These are phyloP conservation scores for Crataegus laevigata DNA, from an alignment of 306 rosid species.

Conservation along the genomic window DNA sequence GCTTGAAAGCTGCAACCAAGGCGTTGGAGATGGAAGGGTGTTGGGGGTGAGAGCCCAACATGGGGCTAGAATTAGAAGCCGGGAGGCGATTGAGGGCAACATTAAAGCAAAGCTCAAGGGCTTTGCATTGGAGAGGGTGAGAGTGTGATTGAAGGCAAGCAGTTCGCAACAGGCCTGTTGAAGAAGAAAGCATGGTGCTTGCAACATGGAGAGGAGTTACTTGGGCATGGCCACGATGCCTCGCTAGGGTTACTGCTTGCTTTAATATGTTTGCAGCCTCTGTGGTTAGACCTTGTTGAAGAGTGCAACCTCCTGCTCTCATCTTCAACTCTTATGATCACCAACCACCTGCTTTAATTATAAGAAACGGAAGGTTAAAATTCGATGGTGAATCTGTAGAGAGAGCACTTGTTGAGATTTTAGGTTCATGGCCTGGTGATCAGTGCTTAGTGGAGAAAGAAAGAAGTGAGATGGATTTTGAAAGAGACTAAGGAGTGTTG, in stretches of 20 bases:
- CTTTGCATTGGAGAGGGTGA: conserved; percentile 98
- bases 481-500: conserved; percentile 10
- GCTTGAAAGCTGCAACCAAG: conserved; percentile 89
- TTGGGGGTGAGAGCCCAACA: conserved; percentile 46
- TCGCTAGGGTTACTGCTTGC: conserved; percentile 67
- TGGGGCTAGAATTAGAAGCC: conserved; percentile 64
- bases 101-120: conserved; percentile 95
- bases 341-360: neutral
- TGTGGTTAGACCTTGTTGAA: conserved; percentile 75
- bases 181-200: conserved; percentile 58
- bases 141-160: conserved; percentile 91
- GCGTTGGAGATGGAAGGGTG: conserved; percentile 85
- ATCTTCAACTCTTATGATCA: conserved; percentile 22
- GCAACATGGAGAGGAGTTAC: conserved; percentile 98
- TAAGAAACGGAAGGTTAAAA: neutral
- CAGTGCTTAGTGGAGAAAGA: neutral
- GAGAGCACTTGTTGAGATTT: neutral
- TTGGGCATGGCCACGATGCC: conserved; percentile 90
- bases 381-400: neutral
- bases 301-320: conserved; percentile 77
- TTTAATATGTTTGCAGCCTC: conserved; percentile 71
- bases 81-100: conserved; percentile 91
- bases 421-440: neutral
- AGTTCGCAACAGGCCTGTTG: conserved; percentile 56
- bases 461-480: neutral